phyloP scores from a whole-genome alignment of 306 rosid species.

The Parietaria judaica region DNA sequence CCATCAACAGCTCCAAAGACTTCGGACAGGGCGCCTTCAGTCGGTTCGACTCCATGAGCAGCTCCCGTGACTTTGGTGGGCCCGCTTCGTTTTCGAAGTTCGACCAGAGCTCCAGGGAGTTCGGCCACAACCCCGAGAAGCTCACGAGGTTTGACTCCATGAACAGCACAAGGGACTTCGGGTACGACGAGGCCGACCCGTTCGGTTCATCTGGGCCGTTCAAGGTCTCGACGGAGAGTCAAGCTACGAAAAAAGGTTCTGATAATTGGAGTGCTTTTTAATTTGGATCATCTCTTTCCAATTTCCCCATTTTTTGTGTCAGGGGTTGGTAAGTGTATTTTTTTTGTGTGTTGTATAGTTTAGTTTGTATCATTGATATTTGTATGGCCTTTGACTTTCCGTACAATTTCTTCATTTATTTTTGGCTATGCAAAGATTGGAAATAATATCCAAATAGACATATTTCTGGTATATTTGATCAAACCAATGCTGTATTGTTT shows the following conservation, averaged over 20 bases:
- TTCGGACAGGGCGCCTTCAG: slow-evolving; percentile 34
- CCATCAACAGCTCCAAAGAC: slow-evolving; percentile 55
- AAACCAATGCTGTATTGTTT: no score
- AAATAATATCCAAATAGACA: neutral
- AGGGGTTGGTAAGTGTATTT: slow-evolving; percentile 18
- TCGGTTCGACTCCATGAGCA: slow-evolving; percentile 23
- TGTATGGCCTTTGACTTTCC: slow-evolving; percentile 27
- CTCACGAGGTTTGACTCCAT: slow-evolving; percentile 67
- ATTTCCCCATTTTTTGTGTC: slow-evolving; percentile 36
- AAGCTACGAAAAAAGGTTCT: slow-evolving; percentile 56
- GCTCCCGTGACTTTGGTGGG: slow-evolving; percentile 30
- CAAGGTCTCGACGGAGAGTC: slow-evolving; percentile 65
- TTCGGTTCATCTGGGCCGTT: slow-evolving; percentile 87
- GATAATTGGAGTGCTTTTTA: slow-evolving; percentile 86
- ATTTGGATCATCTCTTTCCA: slow-evolving; percentile 12
- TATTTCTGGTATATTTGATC: no score
- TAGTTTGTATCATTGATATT: slow-evolving; percentile 27
- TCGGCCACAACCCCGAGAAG: slow-evolving; percentile 32
- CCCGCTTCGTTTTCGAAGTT: slow-evolving; percentile 33
- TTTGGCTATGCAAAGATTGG: slow-evolving; percentile 6
- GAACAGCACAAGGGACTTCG: slow-evolving; percentile 53
- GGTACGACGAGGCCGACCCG: slow-evolving; percentile 76
- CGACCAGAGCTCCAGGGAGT: slow-evolving; percentile 53
- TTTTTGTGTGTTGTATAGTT: slow-evolving; percentile 53
- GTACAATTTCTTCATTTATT: neutral